Evolutionary conservation across 2,329 filamentous ascomycete species (phyloP), one percentile per base, ranked within the genome.

Genomic region (Cladosporium sp.): DNA sequence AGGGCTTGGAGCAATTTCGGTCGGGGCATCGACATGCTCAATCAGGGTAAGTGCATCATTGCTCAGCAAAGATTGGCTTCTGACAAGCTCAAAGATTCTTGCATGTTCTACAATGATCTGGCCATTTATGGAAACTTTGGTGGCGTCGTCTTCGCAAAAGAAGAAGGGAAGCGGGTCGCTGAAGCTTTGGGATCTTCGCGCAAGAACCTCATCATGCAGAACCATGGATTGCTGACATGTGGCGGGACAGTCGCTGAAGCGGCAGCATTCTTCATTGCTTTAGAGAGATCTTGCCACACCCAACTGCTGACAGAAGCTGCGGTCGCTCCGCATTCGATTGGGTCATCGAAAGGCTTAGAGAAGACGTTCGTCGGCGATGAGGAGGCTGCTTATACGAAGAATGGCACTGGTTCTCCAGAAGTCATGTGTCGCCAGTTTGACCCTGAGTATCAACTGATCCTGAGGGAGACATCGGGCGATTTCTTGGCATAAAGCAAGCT

Each of bases 261-360:
- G 8, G 66, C 66, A 4, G 69, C 66, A 52, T 66, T 68, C 56
- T 73, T 71, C 52, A 60, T 66, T 16, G 55, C 59, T 18, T 56
- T 72, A 54, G 69, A 72, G 63, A 74, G 81, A 41, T 79, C 77
- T 34, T 87, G 84, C 65, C 75, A 79, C 43, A 77, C 84, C 33
- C 84, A 87, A 70, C 71, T 86, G 42, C 72, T 77, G 59, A 80
- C 81, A 38, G 84, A 87, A 68, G 82, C 83, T 0, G 73, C 74
- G 10, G 68, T 1, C 67, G 68, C 18, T 69, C 33, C n/a, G 51
- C 54, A 41, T 64, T 54, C 38, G 64, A 14, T 14, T 40, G 64
- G 55, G 45, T 70, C 54, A 52, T 68, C 63, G 64, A 65, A 42
- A 67, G 70, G 71, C 1, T 59, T 76, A 10, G 64, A 70, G 22